phyloP scores from a whole-genome alignment of 2,329 filamentous ascomycete genomes.

The Alternaria incomplexa region DNA sequence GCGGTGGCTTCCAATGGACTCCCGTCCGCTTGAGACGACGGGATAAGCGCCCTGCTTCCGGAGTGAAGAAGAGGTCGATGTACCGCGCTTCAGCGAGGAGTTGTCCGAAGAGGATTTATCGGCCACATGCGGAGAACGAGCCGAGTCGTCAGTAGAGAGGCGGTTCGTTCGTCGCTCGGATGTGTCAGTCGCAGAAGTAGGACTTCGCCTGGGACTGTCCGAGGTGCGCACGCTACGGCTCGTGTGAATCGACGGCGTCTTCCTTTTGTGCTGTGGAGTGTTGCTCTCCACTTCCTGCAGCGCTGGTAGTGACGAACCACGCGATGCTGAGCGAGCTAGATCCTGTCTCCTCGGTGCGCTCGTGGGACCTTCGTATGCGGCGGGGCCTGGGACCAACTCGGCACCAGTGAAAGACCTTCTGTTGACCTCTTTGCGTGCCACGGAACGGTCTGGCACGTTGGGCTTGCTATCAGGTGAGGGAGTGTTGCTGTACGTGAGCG shows the following conservation, averaged over 20 bases:
- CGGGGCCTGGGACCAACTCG: constrained; percentile 6
- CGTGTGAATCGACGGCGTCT: constrained; percentile 10
- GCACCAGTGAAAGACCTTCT: constrained; percentile 16
- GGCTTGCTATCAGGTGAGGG: constrained; percentile 36
- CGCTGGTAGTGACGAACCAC: constrained; percentile 34
- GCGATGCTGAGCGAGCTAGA: constrained; percentile 26
- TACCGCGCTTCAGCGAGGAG: constrained; percentile 37
- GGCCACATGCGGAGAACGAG: constrained; percentile 24
- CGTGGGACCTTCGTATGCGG: constrained; percentile 8
- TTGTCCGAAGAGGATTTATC: constrained; percentile 36
- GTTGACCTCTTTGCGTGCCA: constrained; percentile 26
- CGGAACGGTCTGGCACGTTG: constrained; percentile 25
- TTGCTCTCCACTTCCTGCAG: constrained; percentile 37
- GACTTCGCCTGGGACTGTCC: constrained; percentile 23
- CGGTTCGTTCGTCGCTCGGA: constrained; percentile 30
- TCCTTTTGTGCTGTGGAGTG: constrained; percentile 6
- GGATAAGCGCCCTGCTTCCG: constrained; percentile 39
- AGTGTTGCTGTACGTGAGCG: constrained; percentile 28
- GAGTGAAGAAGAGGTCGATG: constrained; percentile 40
- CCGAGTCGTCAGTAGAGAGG: constrained; percentile 29
- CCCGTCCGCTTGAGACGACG: constrained; percentile 39
- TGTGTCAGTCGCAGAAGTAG: constrained; percentile 12
- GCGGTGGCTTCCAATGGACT: constrained; percentile 42
- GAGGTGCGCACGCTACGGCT: constrained; percentile 17
- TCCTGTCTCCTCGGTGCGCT: constrained; percentile 30